Base-by-base conservation (phyloP, 192 early-diverging fungal species). In the Coemansia sp. region DNA sequence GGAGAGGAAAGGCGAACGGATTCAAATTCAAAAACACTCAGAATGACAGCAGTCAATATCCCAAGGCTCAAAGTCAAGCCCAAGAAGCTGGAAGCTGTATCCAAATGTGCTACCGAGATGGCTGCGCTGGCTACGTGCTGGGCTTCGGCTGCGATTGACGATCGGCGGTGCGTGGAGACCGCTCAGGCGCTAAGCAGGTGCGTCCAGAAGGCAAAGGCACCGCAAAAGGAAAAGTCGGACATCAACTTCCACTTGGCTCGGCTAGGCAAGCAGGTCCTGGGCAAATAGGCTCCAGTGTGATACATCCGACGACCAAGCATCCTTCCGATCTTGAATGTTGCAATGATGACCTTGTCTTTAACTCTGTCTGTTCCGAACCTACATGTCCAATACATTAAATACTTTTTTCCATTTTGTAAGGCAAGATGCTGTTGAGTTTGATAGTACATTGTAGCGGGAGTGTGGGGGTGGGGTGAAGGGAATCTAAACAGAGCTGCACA, bases 81-180 rank as follows among this genome's bases (percentile, higher is more conserved):
- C 18, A 75, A 67, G 58, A 78, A 78, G 68, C 43, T 43, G 20
- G 52, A 68, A 34, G 34, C 57, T 2, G 30, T 69, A n/a, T 23
- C 84, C 18, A 76, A 77, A n/a, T 85, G 84, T 59, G 79, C 84
- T 2, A 24, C 71, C 8, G 71, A 85, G 61, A 85, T 85, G 84
- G 66, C 79, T n/a, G 44, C 78, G 15, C 38, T 85, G 44, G 64
- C 81, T 6, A 76, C 73, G 9, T 85, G 84, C 72, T 85, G 84
- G 84, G 68, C 84, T 9, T 69, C 76, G 24, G 45, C 65, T 14
- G 52, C 78, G 35, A 64, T 76, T 56, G 79, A 85, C 66, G 71
- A 82, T 62, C 45, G 46, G 30, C 71, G 69, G 34, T 85, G 84
- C 59, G 66, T 70, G 30, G 60, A 61, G 23, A 58, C 60, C 12